Conservation (phyloP, 2,329 filamentous ascomycete genomes). For the Zalaria sp. region DNA sequence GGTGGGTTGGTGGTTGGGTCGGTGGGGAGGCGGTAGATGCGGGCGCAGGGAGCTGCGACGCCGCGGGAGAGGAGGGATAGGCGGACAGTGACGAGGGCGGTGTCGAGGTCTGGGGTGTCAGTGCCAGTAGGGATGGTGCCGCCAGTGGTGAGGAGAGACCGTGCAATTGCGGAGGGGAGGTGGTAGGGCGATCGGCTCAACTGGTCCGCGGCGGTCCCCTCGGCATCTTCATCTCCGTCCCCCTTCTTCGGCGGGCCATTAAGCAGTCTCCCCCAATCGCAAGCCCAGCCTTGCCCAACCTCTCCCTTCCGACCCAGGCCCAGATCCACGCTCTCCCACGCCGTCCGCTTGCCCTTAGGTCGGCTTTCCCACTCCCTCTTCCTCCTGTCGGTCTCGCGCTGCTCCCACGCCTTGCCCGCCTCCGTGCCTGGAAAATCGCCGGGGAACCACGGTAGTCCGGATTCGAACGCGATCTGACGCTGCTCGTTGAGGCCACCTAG, state of each 20-base stretch:
- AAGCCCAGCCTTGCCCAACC: conserved; percentile 66
- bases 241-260: background rate
- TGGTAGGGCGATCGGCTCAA: conserved; percentile 26
- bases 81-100: conserved; percentile 43
- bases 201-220: conserved; percentile 14
- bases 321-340: conserved; percentile 61
- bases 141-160: conserved; percentile 9
- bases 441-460: conserved; percentile 68
- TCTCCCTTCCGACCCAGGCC: conserved; percentile 67
- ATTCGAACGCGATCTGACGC: conserved; percentile 70
- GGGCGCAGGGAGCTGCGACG: conserved; percentile 54
- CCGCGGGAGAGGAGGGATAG: conserved; percentile 58
- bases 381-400: conserved; percentile 45
- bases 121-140: conserved; percentile 6
- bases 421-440: conserved; percentile 68
- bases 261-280: conserved; percentile 48
- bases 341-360: conserved; percentile 68
- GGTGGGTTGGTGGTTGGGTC: conserved; percentile 2
- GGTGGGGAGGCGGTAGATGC: conserved; percentile 74
- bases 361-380: conserved; percentile 57
- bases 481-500: conserved; percentile 73
- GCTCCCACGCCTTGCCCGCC: conserved; percentile 67
- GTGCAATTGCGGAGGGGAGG: conserved; percentile 18
- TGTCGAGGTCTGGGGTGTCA: conserved; percentile 14
- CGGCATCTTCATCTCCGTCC: conserved; percentile 1